Evolutionary conservation across 371 early-diverging fungal genomes (phyloP).

Genomic region (Lichtheimia ramosa): DNA sequence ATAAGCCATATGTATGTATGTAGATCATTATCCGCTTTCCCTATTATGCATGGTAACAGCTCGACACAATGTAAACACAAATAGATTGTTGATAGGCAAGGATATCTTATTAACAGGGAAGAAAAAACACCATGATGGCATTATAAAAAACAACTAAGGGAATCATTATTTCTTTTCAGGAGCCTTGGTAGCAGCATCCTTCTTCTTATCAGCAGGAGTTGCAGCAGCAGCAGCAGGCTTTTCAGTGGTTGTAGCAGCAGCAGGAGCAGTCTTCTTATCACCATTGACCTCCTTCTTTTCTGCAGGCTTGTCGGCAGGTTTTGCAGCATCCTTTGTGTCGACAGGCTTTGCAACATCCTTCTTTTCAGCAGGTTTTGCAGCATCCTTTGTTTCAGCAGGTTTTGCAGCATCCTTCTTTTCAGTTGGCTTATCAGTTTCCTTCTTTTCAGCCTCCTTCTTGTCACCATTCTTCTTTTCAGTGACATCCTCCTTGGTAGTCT

Average conservation of each 20-base stretch:
- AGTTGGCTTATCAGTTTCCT: neutral
- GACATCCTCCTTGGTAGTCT: neutral
- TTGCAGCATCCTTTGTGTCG: neutral
- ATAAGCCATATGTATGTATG: no score
- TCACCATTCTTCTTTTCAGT: neutral
- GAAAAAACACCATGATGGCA: neutral
- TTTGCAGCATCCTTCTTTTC: neutral
- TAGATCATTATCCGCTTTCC: neutral
- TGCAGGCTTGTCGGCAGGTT: slow-evolving; percentile 4
- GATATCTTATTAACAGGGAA: neutral
- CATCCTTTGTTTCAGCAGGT: no score
- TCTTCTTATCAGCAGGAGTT: neutral
- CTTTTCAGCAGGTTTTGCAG: neutral
- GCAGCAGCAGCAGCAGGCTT: neutral
- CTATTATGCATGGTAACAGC: neutral
- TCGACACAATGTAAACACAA: neutral
- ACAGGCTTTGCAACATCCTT: neutral
- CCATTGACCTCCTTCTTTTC: neutral
- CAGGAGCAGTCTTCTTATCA: neutral
- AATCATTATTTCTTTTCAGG: slow-evolving; percentile 4
- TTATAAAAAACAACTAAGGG: neutral
- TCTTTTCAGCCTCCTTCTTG: slow-evolving; percentile 7
- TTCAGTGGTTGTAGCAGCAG: neutral
- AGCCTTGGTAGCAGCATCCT: neutral
- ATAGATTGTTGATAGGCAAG: neutral